phyloP scores from a whole-genome alignment of 768 basidiomycete species.

The Hygrophoropsis aurantiaca region DNA sequence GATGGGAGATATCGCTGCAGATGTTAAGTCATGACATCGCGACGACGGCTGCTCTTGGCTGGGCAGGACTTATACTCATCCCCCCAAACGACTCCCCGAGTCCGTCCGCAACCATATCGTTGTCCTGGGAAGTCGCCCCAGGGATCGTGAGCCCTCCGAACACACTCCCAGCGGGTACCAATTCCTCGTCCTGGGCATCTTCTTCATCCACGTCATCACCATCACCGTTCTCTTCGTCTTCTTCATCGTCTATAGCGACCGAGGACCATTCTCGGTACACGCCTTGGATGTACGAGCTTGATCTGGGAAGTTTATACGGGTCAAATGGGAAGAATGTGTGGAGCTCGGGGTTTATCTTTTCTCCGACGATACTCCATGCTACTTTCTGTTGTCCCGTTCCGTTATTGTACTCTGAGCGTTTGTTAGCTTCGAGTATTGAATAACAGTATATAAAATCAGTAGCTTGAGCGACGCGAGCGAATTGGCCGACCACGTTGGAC shows the following conservation, averaged over 20 bases:
- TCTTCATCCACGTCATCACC: conserved; percentile 27
- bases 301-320: conserved; percentile 87
- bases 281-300: conserved; percentile 70
- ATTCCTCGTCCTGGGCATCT: conserved; percentile 1
- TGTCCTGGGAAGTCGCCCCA: conserved; percentile 15
- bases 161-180: conserved; percentile 7
- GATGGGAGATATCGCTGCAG: too few species aligned
- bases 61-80: conserved; percentile 82
- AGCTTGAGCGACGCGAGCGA: conserved; percentile 88
- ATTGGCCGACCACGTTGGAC: conserved; percentile 85
- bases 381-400: conserved; percentile 13
- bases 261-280: conserved; percentile 90
- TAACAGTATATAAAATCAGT: conserved; percentile 94
- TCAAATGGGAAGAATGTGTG: conserved; percentile 99
- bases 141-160: conserved; percentile 24
- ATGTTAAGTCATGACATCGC: not conserved
- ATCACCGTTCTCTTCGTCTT: conserved; percentile 67
- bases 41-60: conserved; percentile 17
- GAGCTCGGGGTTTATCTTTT: conserved; percentile 60
- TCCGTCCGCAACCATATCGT: conserved; percentile 41
- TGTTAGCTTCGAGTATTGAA: conserved; percentile 88
- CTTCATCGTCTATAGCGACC: conserved; percentile 70
- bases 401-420: conserved; percentile 54
- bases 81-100: conserved; percentile 70
- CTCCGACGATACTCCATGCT: conserved; percentile 28